phyloP scores from a whole-genome alignment of 352 stramenopile genomes.

The Phytophthora ohioensis region DNA sequence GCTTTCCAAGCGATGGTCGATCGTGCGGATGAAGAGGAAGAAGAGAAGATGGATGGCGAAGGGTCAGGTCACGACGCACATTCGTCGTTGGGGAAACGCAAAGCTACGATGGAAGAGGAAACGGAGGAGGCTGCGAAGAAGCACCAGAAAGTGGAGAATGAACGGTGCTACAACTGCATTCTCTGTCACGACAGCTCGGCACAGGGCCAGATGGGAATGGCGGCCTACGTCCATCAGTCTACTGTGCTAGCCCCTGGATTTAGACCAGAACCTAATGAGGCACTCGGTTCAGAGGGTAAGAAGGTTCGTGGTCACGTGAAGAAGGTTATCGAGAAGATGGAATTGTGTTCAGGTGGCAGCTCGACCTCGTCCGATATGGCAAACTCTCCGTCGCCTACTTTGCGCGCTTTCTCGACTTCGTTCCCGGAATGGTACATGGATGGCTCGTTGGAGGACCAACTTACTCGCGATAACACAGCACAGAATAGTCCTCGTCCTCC shows the following conservation, averaged over 20 bases:
- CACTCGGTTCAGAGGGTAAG: conserved; percentile 55
- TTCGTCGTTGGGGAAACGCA: conserved; percentile 58
- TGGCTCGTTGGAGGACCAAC: conserved; percentile 54
- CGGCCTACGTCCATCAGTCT: conserved; percentile 88
- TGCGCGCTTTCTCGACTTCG: conserved; percentile 62
- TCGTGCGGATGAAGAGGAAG: conserved; percentile 49
- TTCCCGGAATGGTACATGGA: conserved; percentile 84
- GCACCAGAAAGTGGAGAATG: conserved; percentile 52
- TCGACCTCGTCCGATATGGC: conserved; percentile 43
- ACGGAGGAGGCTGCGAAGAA: conserved; percentile 50
- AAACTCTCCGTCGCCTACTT: conserved; percentile 58
- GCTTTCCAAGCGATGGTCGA: conserved; percentile 89
- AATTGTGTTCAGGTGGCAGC: conserved; percentile 75
- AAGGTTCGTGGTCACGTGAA: conserved; percentile 70
- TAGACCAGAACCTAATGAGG: conserved; percentile 76
- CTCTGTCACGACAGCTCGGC: conserved; percentile 85
- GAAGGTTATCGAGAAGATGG: conserved; percentile 87
- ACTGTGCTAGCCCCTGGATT: conserved; percentile 84
- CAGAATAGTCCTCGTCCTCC: conserved; percentile 49
- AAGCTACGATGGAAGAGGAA: conserved; percentile 41
- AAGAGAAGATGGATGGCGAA: conserved; percentile 43
- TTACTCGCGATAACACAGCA: conserved; percentile 52
- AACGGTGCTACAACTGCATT: conserved; percentile 79
- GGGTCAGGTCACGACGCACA: conserved; percentile 38
- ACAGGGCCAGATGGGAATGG: conserved; percentile 87